Evolutionary conservation across 768 basidiomycete species (phyloP).

Genomic region (Russula griseocarnosa): DNA sequence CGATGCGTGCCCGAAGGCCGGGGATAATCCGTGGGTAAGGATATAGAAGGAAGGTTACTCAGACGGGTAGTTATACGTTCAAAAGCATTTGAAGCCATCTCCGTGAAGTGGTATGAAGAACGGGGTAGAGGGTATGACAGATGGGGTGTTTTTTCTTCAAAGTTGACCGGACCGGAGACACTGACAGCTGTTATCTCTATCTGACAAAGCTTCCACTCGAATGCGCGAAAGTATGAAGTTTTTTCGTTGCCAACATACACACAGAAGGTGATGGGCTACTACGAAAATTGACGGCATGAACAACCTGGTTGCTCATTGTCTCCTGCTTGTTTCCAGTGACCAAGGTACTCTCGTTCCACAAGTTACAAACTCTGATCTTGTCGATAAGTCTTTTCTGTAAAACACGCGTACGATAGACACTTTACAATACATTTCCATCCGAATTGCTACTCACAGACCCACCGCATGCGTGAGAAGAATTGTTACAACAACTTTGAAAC

Average conservation of each 20-base stretch:
- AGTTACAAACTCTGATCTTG: too few relatives aligned
- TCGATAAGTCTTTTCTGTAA: too few relatives aligned
- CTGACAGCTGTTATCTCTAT: too few relatives aligned
- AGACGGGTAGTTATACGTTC: constrained; percentile 60
- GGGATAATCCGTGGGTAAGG: constrained; percentile 94
- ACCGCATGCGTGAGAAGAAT: background rate
- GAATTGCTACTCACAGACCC: background rate
- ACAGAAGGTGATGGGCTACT: too few relatives aligned
- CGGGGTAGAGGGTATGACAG: background rate
- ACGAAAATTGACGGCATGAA: too few relatives aligned
- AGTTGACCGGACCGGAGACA: background rate
- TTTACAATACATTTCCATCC: background rate
- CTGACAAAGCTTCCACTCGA: too few relatives aligned
- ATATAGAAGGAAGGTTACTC: constrained; percentile 81
- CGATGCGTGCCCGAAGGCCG: constrained; percentile 67
- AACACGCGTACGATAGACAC: background rate
- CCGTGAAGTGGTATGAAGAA: background rate
- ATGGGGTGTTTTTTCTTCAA: too few relatives aligned
- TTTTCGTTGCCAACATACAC: too few relatives aligned
- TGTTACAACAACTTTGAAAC: background rate
- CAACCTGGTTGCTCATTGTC: too few relatives aligned
- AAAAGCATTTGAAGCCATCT: constrained; percentile 38
- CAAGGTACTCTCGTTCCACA: too few relatives aligned
- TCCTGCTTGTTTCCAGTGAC: too few relatives aligned
- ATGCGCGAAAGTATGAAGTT: too few relatives aligned